Base-by-base conservation (phyloP, 805 yeast genomes). In the Barnettozyma sucrosica region DNA sequence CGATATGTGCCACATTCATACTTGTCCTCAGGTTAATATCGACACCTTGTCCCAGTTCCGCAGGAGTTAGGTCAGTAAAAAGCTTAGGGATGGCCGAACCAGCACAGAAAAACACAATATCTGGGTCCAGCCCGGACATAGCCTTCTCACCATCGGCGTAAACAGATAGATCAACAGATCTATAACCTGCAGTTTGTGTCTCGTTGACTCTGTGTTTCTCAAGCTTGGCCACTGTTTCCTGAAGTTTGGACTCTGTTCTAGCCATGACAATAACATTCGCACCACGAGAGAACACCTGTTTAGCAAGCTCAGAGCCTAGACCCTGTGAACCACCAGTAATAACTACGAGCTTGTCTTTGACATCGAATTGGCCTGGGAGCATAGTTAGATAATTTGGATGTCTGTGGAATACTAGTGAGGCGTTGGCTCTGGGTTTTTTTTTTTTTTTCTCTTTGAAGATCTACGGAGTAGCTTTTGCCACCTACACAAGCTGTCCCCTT, bases 291-390 rank as follows among this genome's bases (percentile, higher is more conserved):
- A 74, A 78, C 41, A 83, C 68, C 47, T 76, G 71, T 37, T 69
- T 68, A 0, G 95, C 96, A 48, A 92, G 65, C 34, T 84, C 86
- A 3, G 81, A 81, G 0, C 99, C 99, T 1, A 92, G 70, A 0
- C 99, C 99, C 60, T 92, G 99, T 0, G 97, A 89, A 0, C 89
- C 98, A 4, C 99, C 99, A 0, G 96, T 79, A n/a, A 92, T 74
- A 16, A 92, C 74, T 3, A 84, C 89, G 1, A 77, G 62, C 44
- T 73, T 68, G 10, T 77, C 69, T 3, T 49, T 51, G 16, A 64
- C 51, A 13, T 54, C 42, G 40, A 59, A 59, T 28, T 57, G 52
- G 3, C 57, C 57, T 39, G 39, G 25, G 13, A 47, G 41, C 44
- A 43, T 43, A 24, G 16, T 21, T 21, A n/a, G 18, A 21, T 37